phyloP scores from a whole-genome alignment of 1,284 basidiomycete genomes.

The Xerocomus minutiporus region DNA sequence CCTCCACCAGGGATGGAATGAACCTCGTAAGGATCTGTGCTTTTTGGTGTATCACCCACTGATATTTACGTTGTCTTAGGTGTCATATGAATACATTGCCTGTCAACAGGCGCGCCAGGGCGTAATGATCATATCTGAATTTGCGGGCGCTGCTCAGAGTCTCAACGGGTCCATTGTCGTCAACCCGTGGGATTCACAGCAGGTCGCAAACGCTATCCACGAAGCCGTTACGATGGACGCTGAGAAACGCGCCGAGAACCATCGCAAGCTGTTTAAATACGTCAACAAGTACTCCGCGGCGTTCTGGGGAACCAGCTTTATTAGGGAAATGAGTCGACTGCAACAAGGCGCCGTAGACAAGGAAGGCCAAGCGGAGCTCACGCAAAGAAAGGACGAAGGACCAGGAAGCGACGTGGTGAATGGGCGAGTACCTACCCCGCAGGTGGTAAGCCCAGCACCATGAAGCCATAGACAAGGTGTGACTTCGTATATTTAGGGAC shows the following conservation, averaged over 20 bases:
- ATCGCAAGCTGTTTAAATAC: slow-evolving; percentile 93
- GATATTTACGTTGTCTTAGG: slow-evolving; percentile 44
- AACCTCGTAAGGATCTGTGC: slow-evolving; percentile 65
- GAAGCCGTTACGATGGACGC: slow-evolving; percentile 88
- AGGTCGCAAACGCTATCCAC: slow-evolving; percentile 94
- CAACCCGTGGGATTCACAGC: slow-evolving; percentile 95
- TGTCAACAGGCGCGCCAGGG: slow-evolving; percentile 91
- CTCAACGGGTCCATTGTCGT: slow-evolving; percentile 91
- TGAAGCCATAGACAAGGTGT: slow-evolving; percentile 31
- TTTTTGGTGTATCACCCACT: slow-evolving; percentile 8
- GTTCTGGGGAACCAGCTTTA: slow-evolving; percentile 90
- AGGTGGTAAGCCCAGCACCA: slow-evolving; percentile 34
- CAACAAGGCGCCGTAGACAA: slow-evolving; percentile 40
- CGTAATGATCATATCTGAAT: slow-evolving; percentile 97
- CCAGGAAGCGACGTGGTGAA: slow-evolving; percentile 29
- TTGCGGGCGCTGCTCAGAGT: slow-evolving; percentile 96
- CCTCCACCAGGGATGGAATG: slow-evolving; percentile 96
- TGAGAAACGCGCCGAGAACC: slow-evolving; percentile 82
- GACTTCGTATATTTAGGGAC: slow-evolving; percentile 31
- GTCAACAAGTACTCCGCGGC: slow-evolving; percentile 91
- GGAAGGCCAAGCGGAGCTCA: slow-evolving; percentile 33
- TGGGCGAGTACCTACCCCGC: slow-evolving; percentile 29
- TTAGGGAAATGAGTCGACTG: slow-evolving; percentile 74
- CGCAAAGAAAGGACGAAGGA: slow-evolving; percentile 24
- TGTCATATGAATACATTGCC: slow-evolving; percentile 99